phyloP scores from a whole-genome alignment of 2,329 filamentous ascomycete species.

The Arthroderma sp. region DNA sequence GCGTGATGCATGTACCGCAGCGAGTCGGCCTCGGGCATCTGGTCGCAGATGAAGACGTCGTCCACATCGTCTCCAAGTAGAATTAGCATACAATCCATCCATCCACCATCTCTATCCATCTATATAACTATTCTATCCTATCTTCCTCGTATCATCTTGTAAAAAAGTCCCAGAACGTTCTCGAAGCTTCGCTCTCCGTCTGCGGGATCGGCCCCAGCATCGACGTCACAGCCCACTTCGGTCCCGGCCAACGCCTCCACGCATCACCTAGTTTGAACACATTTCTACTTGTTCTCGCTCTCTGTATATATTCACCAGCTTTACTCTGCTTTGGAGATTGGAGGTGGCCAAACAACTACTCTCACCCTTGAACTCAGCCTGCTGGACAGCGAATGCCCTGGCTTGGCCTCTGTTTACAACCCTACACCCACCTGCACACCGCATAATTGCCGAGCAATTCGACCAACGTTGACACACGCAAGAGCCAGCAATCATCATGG shows the following conservation, averaged over 20 bases:
- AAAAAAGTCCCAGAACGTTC: conserved; percentile 23
- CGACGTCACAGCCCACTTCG: conserved; percentile 5
- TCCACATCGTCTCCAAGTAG: conserved; percentile 49
- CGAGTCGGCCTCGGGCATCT: conserved; percentile 74
- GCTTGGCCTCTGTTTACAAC: background rate
- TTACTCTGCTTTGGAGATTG: background rate
- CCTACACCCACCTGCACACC: background rate
- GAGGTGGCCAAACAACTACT: background rate
- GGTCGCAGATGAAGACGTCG: conserved; percentile 59
- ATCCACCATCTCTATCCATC: background rate
- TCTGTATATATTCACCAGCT: too few species aligned
- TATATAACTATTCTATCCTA: background rate
- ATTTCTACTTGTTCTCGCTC: too few species aligned
- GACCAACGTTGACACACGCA: background rate
- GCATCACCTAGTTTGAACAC: too few species aligned
- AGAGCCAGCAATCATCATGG: conserved; percentile 48
- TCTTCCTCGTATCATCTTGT: background rate
- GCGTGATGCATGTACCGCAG: conserved; percentile 88
- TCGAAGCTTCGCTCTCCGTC: conserved; percentile 25
- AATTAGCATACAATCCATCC: too few species aligned
- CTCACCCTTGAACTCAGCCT: background rate
- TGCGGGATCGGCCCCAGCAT: background rate
- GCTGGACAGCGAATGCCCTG: conserved; percentile 1
- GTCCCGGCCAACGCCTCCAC: background rate
- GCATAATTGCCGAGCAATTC: background rate